Conservation (phyloP, 345 rosid genomes). For the Litchi chinensis region DNA sequence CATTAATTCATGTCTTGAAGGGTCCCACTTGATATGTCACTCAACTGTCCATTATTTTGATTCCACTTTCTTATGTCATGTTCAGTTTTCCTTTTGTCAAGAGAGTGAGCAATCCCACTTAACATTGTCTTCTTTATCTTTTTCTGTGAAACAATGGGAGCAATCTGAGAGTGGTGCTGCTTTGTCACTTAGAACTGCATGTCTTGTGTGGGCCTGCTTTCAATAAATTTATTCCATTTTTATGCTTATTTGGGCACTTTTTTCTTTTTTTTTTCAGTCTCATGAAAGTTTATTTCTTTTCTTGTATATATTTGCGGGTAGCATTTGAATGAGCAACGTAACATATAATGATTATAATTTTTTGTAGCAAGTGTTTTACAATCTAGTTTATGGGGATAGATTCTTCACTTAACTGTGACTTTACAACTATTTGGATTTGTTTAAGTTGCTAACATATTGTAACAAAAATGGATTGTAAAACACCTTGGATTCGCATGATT, state of each 20-base stretch:
- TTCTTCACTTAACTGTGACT: neutral
- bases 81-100: neutral
- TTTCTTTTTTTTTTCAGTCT: neutral
- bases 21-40: neutral
- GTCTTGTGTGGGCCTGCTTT: neutral
- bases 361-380: neutral
- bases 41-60: neutral
- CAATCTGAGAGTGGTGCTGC: neutral
- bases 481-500: neutral
- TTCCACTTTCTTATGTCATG: neutral
- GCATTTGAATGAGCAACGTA: neutral
- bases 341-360: neutral
- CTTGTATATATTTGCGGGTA: neutral
- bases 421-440: neutral
- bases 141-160: neutral
- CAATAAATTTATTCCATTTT: neutral
- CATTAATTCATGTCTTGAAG: neutral
- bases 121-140: neutral
- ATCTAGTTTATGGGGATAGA: neutral
- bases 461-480: neutral
- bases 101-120: neutral
- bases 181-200: neutral
- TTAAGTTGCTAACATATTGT: neutral
- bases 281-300: neutral
- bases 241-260: neutral